Percentiles rank a stretch among this genome's conserved stretches.
Conservation (phyloP, 192 early-diverging fungal genomes). For the Coemansia sp. region DNA sequence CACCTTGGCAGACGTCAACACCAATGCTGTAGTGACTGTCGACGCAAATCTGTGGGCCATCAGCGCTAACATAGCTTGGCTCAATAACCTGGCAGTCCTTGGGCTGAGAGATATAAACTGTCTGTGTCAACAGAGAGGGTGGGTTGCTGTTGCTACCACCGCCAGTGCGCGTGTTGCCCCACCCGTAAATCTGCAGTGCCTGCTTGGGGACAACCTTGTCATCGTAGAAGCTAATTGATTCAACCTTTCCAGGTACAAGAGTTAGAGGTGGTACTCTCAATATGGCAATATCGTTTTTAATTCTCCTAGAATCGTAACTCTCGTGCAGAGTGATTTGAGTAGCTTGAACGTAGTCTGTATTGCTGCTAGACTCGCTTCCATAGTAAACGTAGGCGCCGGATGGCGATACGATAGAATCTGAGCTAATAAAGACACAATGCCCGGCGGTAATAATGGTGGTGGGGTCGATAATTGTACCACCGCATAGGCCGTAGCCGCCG, state of each 20-base stretch:
- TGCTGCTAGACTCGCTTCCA: constrained; percentile 20
- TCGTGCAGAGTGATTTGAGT: constrained; percentile 31
- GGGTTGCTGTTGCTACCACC: constrained; percentile 28
- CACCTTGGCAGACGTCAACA: constrained; percentile 53
- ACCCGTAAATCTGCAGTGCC: constrained; percentile 45
- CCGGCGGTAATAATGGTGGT: constrained; percentile 46
- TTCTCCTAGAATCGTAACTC: constrained; percentile 18
- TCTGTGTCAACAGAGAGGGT: constrained; percentile 26
- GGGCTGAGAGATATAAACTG: constrained; percentile 39
- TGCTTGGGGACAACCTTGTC: constrained; percentile 23
- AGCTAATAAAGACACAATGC: constrained; percentile 30
- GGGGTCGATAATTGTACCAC: constrained; percentile 47
- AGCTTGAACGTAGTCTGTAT: constrained; percentile 22
- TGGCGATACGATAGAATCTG: not conserved
- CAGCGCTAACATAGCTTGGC: constrained; percentile 27
- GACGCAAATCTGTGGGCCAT: constrained; percentile 42
- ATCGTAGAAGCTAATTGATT: constrained; percentile 29
- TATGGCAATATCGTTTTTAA: constrained; percentile 52
- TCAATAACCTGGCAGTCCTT: constrained; percentile 47
- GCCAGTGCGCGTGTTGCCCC: constrained; percentile 40
- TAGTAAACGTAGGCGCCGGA: constrained; percentile 27
- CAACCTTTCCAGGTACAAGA: constrained; percentile 18
- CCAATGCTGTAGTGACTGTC: constrained; percentile 51
- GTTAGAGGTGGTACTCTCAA: constrained; percentile 25
- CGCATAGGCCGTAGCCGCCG: constrained; percentile 26